Base-by-base conservation (phyloP, 495 filamentous ascomycete genomes). In the Chaetomium tenue region DNA sequence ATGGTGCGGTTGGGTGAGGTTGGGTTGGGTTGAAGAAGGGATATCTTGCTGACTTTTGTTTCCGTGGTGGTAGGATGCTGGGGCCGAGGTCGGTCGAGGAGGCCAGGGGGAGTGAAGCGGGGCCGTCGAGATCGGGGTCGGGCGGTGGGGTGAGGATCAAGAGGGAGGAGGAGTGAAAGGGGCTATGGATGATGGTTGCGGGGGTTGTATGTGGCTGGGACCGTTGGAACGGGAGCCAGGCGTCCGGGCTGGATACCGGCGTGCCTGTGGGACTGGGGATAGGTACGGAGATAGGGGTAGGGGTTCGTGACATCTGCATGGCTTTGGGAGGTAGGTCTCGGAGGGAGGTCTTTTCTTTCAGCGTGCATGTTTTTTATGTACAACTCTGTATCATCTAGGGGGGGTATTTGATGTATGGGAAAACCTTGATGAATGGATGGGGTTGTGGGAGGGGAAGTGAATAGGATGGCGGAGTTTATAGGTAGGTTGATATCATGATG, bases 31-130 rank as follows among this genome's bases (percentile, higher is more conserved):
- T 37, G 22, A 18, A n/a, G 23, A 18, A 13, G 12, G 25, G 25
- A 15, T 52, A 1, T 25, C 5, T 52, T 40, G 30, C 2, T 39
- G 33, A 23, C 53, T 15, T 15, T n/a, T 28, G 40, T 16, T 18
- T 20, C 15, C 16, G 18, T 30, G 26, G 8, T 46, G 23, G 28
- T 30, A 66, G 64, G 68, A 94, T 96, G 91, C 79, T 96, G 52
- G 92, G 91, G 16, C 79, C 81, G 37, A 71, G 82, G 52, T 78
- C 78, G 44, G 77, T 78, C 15, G 60, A 55, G 8, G 60, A 55
- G 8, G 37, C n/a, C 2, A 50, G 20, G 26, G 20, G 42, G 3
- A 15, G 16, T 20, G 25, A 6, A 16, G 26, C 40, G 44, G 52
- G 75, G 61, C 25, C 57, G 64, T 58, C 46, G 37, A 55, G 61